Evolutionary conservation across 1,284 basidiomycete species (phyloP).

Genomic region (Austroboletus niveus): DNA sequence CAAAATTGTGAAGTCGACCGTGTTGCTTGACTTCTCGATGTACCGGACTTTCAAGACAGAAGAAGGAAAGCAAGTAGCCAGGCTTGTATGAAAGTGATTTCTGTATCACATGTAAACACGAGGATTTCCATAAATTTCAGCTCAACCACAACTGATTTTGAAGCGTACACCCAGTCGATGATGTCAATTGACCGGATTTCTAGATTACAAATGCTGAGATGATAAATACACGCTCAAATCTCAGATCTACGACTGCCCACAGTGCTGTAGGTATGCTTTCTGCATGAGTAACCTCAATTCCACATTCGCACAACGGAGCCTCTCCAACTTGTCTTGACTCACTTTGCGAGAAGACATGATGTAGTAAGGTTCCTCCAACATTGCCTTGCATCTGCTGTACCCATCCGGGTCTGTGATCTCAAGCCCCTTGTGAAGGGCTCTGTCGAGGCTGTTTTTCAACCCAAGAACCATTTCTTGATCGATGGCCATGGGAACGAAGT

Average conservation of each 20-base stretch:
- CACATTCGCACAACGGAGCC: slow-evolving; percentile 49
- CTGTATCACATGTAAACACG: too few relatives aligned
- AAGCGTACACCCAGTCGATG: too few relatives aligned
- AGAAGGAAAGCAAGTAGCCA: not conserved
- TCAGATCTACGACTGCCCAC: too few relatives aligned
- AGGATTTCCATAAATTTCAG: too few relatives aligned
- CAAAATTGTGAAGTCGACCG: not conserved
- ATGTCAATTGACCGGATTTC: too few relatives aligned
- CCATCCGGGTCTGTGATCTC: slow-evolving; percentile 35
- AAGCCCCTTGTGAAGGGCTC: slow-evolving; percentile 44
- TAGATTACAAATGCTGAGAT: too few relatives aligned
- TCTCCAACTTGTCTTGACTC: slow-evolving; percentile 49
- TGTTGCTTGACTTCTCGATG: not conserved
- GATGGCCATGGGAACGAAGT: slow-evolving; percentile 62
- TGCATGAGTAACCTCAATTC: slow-evolving; percentile 41
- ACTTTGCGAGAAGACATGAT: slow-evolving; percentile 48
- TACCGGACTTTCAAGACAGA: not conserved
- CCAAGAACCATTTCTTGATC: slow-evolving; percentile 60
- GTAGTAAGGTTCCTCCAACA: slow-evolving; percentile 53
- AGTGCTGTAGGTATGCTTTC: too few relatives aligned
- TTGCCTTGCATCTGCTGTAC: slow-evolving; percentile 40
- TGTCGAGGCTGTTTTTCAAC: slow-evolving; percentile 42
- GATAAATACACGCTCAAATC: too few relatives aligned
- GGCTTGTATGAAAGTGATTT: not conserved
- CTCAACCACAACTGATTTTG: too few relatives aligned